phyloP scores from a whole-genome alignment of 345 rosid species.

The Brassica cretica region DNA sequence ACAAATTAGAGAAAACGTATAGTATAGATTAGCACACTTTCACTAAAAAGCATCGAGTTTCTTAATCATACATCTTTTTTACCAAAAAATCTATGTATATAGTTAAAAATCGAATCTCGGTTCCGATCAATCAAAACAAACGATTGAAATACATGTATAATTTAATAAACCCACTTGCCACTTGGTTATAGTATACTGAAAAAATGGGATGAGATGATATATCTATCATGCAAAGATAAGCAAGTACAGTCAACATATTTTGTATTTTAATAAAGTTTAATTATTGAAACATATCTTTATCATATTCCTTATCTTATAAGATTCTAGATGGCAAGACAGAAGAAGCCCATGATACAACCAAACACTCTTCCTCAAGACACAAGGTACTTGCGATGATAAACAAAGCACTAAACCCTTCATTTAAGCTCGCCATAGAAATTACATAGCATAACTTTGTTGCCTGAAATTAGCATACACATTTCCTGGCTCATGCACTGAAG shows the following conservation, averaged over 20 bases:
- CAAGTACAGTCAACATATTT: background rate
- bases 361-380: slow-evolving; percentile 6
- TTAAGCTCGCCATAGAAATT: background rate
- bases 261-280: background rate
- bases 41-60: slow-evolving; percentile 1
- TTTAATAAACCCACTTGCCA: background rate
- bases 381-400: slow-evolving; percentile 9
- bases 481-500: background rate
- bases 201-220: background rate
- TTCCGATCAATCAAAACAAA: slow-evolving; percentile 8
- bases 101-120: slow-evolving; percentile 17
- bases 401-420: background rate
- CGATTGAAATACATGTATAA: background rate
- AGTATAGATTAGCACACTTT: background rate
- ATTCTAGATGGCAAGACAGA: background rate
- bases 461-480: slow-evolving; percentile 4
- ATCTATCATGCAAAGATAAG: background rate
- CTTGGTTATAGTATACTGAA: background rate
- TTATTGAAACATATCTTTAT: slow-evolving; percentile 3
- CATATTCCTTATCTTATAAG: background rate
- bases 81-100: slow-evolving; percentile 8
- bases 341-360: slow-evolving; percentile 3
- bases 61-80: background rate
- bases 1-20: background rate
- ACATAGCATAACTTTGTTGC: background rate